Percentiles rank a stretch among this genome's conserved stretches.
Evolutionary conservation across 2,329 filamentous ascomycete genomes (phyloP).

Genomic region (Penicillium digitatum): DNA sequence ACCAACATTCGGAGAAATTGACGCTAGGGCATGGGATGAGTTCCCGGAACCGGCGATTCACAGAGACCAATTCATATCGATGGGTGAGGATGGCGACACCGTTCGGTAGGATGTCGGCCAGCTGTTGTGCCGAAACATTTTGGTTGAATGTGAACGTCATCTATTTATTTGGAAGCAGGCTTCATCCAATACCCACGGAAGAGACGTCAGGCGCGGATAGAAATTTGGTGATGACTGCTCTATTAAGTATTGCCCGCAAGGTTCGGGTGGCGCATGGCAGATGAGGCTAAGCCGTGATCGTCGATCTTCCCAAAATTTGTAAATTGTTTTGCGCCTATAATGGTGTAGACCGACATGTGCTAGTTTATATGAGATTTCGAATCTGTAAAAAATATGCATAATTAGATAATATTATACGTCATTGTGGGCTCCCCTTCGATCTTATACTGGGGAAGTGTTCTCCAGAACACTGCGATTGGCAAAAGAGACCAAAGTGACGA

Average conservation of each 20-base stretch:
- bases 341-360: neutral
- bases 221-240: neutral
- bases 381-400: neutral
- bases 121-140: slow-evolving; percentile 22
- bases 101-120: slow-evolving; percentile 26
- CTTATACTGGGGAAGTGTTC: neutral
- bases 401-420: slow-evolving; percentile 3
- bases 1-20: slow-evolving; percentile 15
- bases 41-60: slow-evolving; percentile 22
- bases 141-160: slow-evolving; percentile 5
- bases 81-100: slow-evolving; percentile 23
- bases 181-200: neutral
- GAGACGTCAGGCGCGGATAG: neutral
- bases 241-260: neutral
- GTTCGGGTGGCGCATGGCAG: neutral
- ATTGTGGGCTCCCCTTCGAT: slow-evolving; percentile 6
- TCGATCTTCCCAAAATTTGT: neutral
- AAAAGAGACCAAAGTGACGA: neutral
- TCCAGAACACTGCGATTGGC: neutral
- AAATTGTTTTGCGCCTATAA: neutral
- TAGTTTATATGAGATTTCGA: neutral
- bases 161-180: neutral
- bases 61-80: slow-evolving; percentile 17
- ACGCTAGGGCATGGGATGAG: slow-evolving; percentile 6
- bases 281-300: neutral